Evolutionary conservation across 306 rosid species (phyloP).

Genomic region (Quercus agrifolia): DNA sequence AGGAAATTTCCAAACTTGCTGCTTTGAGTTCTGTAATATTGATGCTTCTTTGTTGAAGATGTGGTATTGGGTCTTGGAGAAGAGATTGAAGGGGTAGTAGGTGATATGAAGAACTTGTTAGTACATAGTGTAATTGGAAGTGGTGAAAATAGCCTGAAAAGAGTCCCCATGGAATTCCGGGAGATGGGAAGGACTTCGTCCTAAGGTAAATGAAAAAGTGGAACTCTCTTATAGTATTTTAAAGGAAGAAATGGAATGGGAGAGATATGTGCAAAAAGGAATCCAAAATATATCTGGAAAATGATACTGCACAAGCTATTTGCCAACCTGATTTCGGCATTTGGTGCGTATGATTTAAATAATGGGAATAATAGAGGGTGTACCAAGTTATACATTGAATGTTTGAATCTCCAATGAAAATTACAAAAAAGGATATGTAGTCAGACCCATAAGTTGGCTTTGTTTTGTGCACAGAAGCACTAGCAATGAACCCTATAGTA

Average conservation of each 20-base stretch:
- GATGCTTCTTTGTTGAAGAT: constrained; percentile 21
- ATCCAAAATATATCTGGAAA: constrained; percentile 13
- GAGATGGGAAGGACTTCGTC: constrained; percentile 9
- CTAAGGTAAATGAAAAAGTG: background rate
- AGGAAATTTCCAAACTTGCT: constrained; percentile 57
- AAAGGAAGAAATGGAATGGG: constrained; percentile 6
- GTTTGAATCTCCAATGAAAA: background rate
- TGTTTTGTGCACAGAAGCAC: no score
- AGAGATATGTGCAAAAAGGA: constrained; percentile 36
- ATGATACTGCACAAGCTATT: constrained; percentile 19
- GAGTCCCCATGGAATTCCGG: constrained; percentile 33
- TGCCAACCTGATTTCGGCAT: background rate
- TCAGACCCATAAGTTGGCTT: no score
- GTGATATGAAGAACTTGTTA: constrained; percentile 20
- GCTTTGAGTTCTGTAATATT: constrained; percentile 16
- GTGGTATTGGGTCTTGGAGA: constrained; percentile 15
- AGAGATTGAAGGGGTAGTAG: constrained; percentile 22
- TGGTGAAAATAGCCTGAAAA: constrained; percentile 27
- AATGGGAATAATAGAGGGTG: background rate
- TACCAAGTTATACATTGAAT: background rate
- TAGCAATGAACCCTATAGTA: no score
- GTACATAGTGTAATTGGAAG: constrained; percentile 10
- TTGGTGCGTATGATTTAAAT: background rate
- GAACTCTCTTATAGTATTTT: background rate
- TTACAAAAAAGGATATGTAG: no score